Evolutionary conservation across 2,329 filamentous ascomycete species (phyloP).

Genomic region (Teratosphaeria nubilosa): DNA sequence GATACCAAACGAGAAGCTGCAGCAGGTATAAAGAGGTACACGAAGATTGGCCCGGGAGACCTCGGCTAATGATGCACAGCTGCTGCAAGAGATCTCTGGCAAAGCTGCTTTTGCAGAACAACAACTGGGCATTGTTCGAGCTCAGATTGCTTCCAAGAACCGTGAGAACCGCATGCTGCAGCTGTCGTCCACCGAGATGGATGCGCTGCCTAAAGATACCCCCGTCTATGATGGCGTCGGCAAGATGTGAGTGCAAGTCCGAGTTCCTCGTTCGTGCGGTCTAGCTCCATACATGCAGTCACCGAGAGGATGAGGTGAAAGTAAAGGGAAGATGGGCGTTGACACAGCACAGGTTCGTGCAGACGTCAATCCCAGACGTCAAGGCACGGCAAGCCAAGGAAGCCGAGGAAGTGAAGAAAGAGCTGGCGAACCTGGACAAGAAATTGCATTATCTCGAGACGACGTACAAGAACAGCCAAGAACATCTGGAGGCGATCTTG

Average conservation of each 20-base stretch:
- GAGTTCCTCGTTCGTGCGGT: neutral
- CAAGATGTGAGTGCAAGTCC: slow-evolving; percentile 61
- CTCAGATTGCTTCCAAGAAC: slow-evolving; percentile 76
- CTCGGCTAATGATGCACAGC: slow-evolving; percentile 40
- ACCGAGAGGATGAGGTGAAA: neutral
- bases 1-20: slow-evolving; percentile 84
- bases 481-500: slow-evolving; percentile 84
- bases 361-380: slow-evolving; percentile 60
- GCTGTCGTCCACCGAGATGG: slow-evolving; percentile 74
- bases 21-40: slow-evolving; percentile 56
- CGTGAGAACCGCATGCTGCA: slow-evolving; percentile 82
- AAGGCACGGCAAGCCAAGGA: slow-evolving; percentile 67
- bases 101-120: slow-evolving; percentile 83
- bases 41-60: neutral
- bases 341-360: slow-evolving; percentile 63
- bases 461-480: slow-evolving; percentile 85
- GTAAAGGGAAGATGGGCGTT: neutral
- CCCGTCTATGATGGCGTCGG: slow-evolving; percentile 90
- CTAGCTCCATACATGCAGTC: neutral
- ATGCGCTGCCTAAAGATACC: slow-evolving; percentile 62
- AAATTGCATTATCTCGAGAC: slow-evolving; percentile 88
- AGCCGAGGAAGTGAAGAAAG: slow-evolving; percentile 62
- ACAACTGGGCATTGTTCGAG: slow-evolving; percentile 76
- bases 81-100: slow-evolving; percentile 86
- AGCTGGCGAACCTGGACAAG: slow-evolving; percentile 75